A percentile compares a stretch with the other conserved stretches of the same genome.
These are phyloP conservation scores for Tolypocladium pustulatum DNA, from an alignment of 2,329 filamentous ascomycete species.

Conservation along the genomic window DNA sequence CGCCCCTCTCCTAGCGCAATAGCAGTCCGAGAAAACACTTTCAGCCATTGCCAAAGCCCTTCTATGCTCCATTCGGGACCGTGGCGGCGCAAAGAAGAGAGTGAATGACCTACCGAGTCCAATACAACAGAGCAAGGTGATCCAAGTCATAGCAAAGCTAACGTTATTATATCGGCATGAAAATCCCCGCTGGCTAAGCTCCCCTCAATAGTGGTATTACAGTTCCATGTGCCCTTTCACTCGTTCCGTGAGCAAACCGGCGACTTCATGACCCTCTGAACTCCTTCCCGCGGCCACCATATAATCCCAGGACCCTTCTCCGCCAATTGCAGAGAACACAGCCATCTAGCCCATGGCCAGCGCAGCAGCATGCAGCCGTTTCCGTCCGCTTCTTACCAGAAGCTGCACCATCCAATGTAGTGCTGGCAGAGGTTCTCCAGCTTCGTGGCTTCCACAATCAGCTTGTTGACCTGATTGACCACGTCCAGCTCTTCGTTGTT, in stretches of 20 bases:
- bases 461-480: slow-evolving; percentile 81
- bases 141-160: not conserved
- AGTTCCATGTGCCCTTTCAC: not conserved
- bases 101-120: too few relatives aligned
- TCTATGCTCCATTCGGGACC: not conserved
- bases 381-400: slow-evolving; percentile 56
- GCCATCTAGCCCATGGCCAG: not conserved
- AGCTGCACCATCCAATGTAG: slow-evolving; percentile 98
- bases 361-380: not conserved
- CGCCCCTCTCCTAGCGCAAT: slow-evolving; percentile 2
- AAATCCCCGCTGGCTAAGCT: not conserved
- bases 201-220: not conserved
- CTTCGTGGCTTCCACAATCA: slow-evolving; percentile 92
- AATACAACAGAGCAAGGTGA: too few relatives aligned
- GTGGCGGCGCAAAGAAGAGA: not conserved
- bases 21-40: not conserved
- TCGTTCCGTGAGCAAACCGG: not conserved
- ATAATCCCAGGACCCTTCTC: not conserved
- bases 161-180: too few relatives aligned
- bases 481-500: slow-evolving; percentile 74
- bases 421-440: slow-evolving; percentile 97
- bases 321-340: not conserved
- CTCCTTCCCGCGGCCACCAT: not conserved
- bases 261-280: not conserved
- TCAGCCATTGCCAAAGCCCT: not conserved